phyloP scores from a whole-genome alignment of 345 rosid species.

The Lagerstroemia speciosa region DNA sequence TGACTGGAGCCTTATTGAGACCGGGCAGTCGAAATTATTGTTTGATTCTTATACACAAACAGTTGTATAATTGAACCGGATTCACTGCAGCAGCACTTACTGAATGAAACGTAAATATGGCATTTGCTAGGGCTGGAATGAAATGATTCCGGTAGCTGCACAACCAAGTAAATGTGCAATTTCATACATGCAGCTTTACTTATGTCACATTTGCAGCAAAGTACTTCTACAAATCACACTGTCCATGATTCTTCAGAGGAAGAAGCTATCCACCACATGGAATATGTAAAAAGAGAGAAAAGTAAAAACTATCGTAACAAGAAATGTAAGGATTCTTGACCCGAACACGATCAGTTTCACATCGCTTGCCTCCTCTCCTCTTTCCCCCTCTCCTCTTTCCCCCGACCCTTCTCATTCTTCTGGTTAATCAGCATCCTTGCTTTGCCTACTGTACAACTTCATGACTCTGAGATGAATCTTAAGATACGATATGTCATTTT shows the following conservation, averaged over 20 bases:
- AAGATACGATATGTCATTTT: slow-evolving; percentile 8
- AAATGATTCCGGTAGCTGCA: not conserved
- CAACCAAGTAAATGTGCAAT: not conserved
- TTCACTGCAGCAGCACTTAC: too few relatives aligned
- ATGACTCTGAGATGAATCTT: slow-evolving; percentile 6
- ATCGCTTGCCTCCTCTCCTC: not conserved
- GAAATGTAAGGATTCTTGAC: not conserved
- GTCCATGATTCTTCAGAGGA: too few relatives aligned
- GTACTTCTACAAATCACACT: not conserved
- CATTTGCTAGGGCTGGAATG: not conserved
- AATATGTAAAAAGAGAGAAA: not conserved
- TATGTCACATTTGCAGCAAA: not conserved
- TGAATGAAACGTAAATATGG: not conserved
- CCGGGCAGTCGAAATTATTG: too few relatives aligned
- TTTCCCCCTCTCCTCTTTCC: not conserved
- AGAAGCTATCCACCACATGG: not conserved
- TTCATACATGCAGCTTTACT: not conserved
- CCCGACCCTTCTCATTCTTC: not conserved
- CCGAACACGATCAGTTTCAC: not conserved
- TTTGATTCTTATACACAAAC: too few relatives aligned
- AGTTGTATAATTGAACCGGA: too few relatives aligned
- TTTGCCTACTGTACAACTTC: slow-evolving; percentile 25
- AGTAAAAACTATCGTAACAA: not conserved
- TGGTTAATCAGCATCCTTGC: not conserved
- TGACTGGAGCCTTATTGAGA: too few relatives aligned